A percentile compares a stretch with the other conserved stretches of the same genome.
These are phyloP conservation scores for Lachnellula arida DNA, from an alignment of 2,329 filamentous ascomycete genomes.

Conservation along the genomic window DNA sequence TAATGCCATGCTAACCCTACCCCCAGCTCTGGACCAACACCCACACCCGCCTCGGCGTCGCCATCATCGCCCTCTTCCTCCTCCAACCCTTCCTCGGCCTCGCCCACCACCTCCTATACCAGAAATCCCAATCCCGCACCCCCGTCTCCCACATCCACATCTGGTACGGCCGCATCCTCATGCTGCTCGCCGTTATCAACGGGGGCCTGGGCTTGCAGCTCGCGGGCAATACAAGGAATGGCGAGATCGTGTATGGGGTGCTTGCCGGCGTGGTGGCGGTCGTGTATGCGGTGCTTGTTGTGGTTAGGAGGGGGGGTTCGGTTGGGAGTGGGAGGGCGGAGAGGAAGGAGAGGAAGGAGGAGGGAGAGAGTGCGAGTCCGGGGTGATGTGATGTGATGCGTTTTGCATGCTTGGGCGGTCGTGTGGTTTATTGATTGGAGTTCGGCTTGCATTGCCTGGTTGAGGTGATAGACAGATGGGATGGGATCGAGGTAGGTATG, in stretches of 20 bases:
- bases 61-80: conserved; percentile 48
- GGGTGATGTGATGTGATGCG: too few relatives aligned
- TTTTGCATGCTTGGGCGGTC: too few relatives aligned
- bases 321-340: conserved; percentile 32
- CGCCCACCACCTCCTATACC: conserved; percentile 52
- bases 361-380: too few relatives aligned
- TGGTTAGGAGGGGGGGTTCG: conserved; percentile 16
- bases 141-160: conserved; percentile 53
- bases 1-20: neutral
- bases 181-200: conserved; percentile 57
- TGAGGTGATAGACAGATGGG: too few relatives aligned
- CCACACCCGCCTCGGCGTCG: conserved; percentile 54
- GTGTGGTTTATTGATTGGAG: too few relatives aligned
- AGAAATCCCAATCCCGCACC: conserved; percentile 44
- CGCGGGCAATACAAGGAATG: conserved; percentile 36
- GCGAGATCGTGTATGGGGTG: conserved; percentile 52
- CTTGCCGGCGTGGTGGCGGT: conserved; percentile 46
- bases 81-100: conserved; percentile 56
- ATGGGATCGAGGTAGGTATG: too few relatives aligned
- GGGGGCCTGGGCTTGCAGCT: conserved; percentile 57
- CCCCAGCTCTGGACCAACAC: conserved; percentile 46
- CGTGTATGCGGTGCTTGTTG: conserved; percentile 38
- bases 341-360: too few relatives aligned
- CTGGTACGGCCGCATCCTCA: conserved; percentile 56
- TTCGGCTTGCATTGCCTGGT: too few relatives aligned